Evolutionary conservation across 495 filamentous ascomycete species (phyloP), one percentile per base, ranked within the genome.

Genomic region (Amniculicola lignicola): DNA sequence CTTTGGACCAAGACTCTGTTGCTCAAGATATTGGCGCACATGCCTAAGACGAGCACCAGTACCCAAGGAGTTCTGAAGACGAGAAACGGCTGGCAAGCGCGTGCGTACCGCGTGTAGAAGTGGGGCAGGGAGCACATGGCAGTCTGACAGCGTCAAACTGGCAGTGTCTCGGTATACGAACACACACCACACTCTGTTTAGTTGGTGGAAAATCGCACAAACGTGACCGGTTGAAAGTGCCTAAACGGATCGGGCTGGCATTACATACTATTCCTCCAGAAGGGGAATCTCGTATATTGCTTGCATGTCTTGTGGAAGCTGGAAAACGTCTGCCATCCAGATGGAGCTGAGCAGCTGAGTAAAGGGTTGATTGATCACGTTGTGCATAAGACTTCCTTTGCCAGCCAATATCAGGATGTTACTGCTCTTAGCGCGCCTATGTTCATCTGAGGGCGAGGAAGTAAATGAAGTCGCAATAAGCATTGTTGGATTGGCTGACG

Each of bases 191-290:
- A n/a, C n/a, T n/a, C n/a, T n/a, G n/a, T n/a, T n/a, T n/a, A n/a
- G n/a, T n/a, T n/a, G n/a, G n/a, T n/a, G n/a, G n/a, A n/a, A n/a
- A n/a, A n/a, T n/a, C n/a, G n/a, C n/a, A 37, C 21, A 23, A 22
- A 54, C 40, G 21, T 44, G 40, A 28, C 18, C 40, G 52, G 41
- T 37, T 37, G 29, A 33, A 22, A 40, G 52, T 37, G 52, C 42
- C 52, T 46, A 47, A 47, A 23, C 11, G 40, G 42, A 48, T 48
- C 52, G 33, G 10, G 21, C 1, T 46, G 39, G 27, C 33, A 18
- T 22, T 15, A 14, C 35, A 10, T 16, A 29, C 27, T 47, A 48
- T 59, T 59, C 47, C 55, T 46, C 43, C 31, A 57, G 43, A 57
- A 41, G 23, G n/a, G n/a, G 22, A 21, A 16, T 40, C 35, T 39